These are phyloP conservation scores for Mediolabrus comicus DNA, from an alignment of 108 stramenopile species.

Conservation along the genomic window DNA sequence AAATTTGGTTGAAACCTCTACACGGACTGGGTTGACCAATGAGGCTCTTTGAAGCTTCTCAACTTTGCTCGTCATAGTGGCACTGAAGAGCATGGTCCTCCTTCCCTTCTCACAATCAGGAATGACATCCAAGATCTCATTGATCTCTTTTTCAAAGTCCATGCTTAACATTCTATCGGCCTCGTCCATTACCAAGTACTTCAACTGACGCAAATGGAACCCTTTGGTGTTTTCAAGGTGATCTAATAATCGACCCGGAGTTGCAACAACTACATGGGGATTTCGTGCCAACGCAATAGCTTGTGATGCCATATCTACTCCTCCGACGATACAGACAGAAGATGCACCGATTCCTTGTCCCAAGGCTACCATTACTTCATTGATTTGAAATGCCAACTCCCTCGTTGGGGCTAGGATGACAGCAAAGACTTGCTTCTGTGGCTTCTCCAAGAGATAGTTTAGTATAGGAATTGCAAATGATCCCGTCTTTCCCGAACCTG, in stretches of 20 bases:
- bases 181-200: constrained; percentile 97
- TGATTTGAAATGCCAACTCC: constrained; percentile 99
- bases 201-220: constrained; percentile 86
- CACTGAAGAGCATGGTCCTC: constrained; percentile 95
- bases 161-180: constrained; percentile 97
- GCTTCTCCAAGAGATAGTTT: constrained; percentile 86
- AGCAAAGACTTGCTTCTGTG: constrained; percentile 75
- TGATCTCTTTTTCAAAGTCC: constrained; percentile 92
- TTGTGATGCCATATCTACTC: constrained; percentile 93
- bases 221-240: constrained; percentile 99
- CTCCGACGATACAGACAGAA: constrained; percentile 95
- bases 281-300: constrained; percentile 94
- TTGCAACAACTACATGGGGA: constrained; percentile 97
- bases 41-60: constrained; percentile 96
- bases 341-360: constrained; percentile 89
- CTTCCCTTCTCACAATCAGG: constrained; percentile 74
- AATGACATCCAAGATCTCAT: constrained; percentile 89
- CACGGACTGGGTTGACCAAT: constrained; percentile 87
- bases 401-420: constrained; percentile 96
- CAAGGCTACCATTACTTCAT: constrained; percentile 93
- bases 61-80: constrained; percentile 98
- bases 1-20: constrained; percentile 95
- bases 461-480: constrained; percentile 94
- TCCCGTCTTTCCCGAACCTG: constrained; percentile 94
- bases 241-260: constrained; percentile 97